Evolutionary conservation across 176 grass and related monocot genomes (phyloP), one percentile per base, ranked within the genome.

Genomic region (Oryza nivara): DNA sequence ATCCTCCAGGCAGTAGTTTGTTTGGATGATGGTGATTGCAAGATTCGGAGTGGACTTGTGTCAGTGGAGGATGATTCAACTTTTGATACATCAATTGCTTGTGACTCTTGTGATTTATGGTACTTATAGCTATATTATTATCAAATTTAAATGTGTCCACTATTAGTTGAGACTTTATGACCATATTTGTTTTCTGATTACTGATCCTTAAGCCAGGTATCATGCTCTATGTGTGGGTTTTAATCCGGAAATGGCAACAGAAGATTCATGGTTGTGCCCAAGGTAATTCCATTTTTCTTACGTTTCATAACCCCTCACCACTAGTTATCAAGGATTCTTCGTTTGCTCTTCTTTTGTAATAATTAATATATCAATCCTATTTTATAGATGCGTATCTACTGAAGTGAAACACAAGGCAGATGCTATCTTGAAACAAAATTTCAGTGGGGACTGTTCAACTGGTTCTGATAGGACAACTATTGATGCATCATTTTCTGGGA

Each of bases 71-170:
- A 82, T 87, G 91, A 89, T 88, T 87, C 79, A 51, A 78, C 68
- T 81, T 85, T 88, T 52, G 96, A 98, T 84, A 98, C 96, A 72
- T 98, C 96, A 77, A 91, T 95, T 95, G 96, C 93, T 81, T 98
- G 93, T 86, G 96, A 98, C 85, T 93, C 91, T 28, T 98, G 96
- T 90, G 96, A 98, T 87, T 88, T 86, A 87, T 98, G 93, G 96
- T 98, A 93, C 73, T 68, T 66, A 34, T 51, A 70, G 45, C 61
- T 82, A 63, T 84, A 40, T 56, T 56, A 68, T 44, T 78, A 58
- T 54, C 48, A 11, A 69, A 66, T 66, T 60, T 72, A 9, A 66
- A 85, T 60, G 36, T 83, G 68, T 40, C 56, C 63, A 78, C 74
- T 80, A 66, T 69, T 58, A 60, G 63, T 70, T 78, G 70, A 14